Base-by-base conservation (phyloP, 257 asterid species). In the Fraxinus pennsylvanica region DNA sequence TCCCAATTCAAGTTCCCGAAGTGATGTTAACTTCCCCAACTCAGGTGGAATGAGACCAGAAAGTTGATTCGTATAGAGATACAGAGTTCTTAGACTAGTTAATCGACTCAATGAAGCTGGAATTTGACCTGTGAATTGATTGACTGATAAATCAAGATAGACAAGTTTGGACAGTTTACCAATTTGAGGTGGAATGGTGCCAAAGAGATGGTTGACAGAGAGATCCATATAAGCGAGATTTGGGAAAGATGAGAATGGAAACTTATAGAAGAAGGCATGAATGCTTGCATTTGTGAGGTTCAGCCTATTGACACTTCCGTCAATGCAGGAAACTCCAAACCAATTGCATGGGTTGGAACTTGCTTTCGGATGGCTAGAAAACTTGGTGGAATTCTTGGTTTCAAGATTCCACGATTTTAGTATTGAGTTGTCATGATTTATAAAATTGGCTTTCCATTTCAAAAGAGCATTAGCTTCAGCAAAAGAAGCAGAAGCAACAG, bases 201-300 rank as follows among this genome's bases (percentile, higher is more conserved):
- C 82, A 25, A 61, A 66, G 73, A 70, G 80, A 68, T 27, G 30
- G n/a, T 84, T 84, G 27, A 25, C 5, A 9, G 2, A 3, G 33
- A 82, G 4, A 76, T 82, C 88, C 6, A 85, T 33, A 63, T 29
- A 73, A 22, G 76, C 76, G 2, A 85, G 74, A 81, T 81, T 72
- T 1, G 73, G 84, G 17, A 84, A 82, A 21, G 69, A 63, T 0
- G 76, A 72, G 75, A 79, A 85, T 0, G 88, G 84, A 35, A 85
- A 81, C 69, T 43, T 29, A 2, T 68, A 1, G 0, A 81, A 81
- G 2, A 79, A 79, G 33, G 80, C 88, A 21, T 2, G 1, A 1
- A 81, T 47, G 39, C 41, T 5, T 0, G 33, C 43, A 15, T 59
- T 30, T 0, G 77, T 57, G 68, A 81, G 80, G 71, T 78, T 81